Percentiles rank a stretch among this genome's conserved stretches.
phyloP scores from a whole-genome alignment of 352 stramenopile genomes.

The Globisporangium canariense region DNA sequence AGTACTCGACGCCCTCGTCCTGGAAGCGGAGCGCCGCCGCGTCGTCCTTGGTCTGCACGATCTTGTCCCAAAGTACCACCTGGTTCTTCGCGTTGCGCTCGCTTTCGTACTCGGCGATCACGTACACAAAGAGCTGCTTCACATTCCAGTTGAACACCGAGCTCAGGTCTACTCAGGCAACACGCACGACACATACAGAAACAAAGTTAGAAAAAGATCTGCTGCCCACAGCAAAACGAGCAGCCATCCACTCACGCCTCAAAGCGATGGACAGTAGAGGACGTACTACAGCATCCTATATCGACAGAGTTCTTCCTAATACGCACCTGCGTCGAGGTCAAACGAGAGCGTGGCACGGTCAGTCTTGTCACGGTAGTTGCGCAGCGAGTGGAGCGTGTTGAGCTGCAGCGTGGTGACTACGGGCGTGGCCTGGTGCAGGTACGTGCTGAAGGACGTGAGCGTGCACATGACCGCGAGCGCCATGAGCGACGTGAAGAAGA shows the following conservation, averaged over 20 bases:
- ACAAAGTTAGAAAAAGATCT: too few relatives aligned
- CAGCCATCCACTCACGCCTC: too few relatives aligned
- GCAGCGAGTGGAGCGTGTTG: constrained; percentile 72
- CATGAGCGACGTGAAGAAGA: constrained; percentile 82
- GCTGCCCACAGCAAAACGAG: too few relatives aligned
- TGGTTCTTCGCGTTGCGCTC: constrained; percentile 63
- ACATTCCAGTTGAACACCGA: constrained; percentile 91
- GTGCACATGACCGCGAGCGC: constrained; percentile 68
- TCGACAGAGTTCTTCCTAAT: not conserved
- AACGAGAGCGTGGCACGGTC: constrained; percentile 84
- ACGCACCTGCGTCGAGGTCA: constrained; percentile 50
- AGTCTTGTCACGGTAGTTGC: constrained; percentile 75
- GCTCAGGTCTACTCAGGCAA: constrained; percentile 46
- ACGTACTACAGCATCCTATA: not conserved
- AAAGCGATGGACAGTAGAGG: not conserved
- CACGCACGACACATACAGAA: not conserved
- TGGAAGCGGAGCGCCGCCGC: constrained; percentile 45
- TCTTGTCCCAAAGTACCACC: constrained; percentile 87
- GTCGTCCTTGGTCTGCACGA: constrained; percentile 62
- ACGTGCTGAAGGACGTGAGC: constrained; percentile 73
- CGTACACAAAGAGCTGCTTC: constrained; percentile 89
- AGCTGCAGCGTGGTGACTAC: constrained; percentile 62
- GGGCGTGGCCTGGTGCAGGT: constrained; percentile 50
- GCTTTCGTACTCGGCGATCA: constrained; percentile 77
- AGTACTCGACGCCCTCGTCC: constrained; percentile 80